Conservation (phyloP, 495 filamentous ascomycete genomes). For the Podospora pseudopauciseta region DNA sequence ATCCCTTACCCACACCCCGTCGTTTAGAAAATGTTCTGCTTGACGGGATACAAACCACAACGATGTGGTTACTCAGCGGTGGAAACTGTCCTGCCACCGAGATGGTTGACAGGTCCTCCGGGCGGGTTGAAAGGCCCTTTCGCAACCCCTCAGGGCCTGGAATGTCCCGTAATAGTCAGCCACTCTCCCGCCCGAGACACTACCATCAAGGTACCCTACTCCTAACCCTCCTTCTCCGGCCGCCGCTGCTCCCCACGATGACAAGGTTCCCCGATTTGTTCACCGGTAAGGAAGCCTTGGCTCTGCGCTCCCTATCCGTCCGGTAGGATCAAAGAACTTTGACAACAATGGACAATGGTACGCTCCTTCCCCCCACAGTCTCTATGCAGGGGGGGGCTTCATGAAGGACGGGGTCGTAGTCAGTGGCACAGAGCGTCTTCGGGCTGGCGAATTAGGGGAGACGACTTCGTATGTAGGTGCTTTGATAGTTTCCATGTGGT, state of each 20-base stretch:
- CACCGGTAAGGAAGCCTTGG: not conserved
- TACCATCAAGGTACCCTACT: not conserved
- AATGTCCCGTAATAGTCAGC: no score
- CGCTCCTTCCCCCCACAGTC: not conserved
- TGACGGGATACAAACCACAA: no score
- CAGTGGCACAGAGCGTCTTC: not conserved
- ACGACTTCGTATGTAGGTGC: not conserved
- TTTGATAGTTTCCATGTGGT: not conserved
- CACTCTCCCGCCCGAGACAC: not conserved
- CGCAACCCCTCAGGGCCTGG: no score
- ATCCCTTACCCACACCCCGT: no score
- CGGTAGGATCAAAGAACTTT: not conserved
- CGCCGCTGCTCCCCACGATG: not conserved
- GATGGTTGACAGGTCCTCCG: no score
- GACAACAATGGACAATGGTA: not conserved
- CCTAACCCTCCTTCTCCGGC: not conserved
- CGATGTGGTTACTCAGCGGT: no score
- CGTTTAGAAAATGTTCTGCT: no score
- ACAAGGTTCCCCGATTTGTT: not conserved
- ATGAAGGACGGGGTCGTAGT: not conserved
- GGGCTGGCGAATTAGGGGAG: not conserved
- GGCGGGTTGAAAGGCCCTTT: no score
- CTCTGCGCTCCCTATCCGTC: not conserved
- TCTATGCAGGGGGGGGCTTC: not conserved
- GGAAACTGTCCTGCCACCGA: no score